Conservation (phyloP, 129 eudicot species). For the Cynara cardunculus region DNA sequence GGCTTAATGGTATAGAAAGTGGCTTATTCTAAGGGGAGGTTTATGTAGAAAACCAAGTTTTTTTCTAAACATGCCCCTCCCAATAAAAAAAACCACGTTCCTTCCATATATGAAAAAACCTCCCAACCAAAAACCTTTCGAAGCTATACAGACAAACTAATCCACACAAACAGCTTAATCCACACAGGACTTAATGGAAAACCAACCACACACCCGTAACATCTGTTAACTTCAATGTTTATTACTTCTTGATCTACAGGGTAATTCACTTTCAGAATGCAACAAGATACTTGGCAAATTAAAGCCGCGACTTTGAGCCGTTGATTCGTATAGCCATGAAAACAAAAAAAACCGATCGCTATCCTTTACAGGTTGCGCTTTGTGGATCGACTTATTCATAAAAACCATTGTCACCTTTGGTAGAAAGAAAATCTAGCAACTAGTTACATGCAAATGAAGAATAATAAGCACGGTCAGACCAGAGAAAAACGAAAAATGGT, state of each 20-base stretch:
- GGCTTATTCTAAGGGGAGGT: too few species aligned
- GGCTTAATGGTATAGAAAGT: too few species aligned
- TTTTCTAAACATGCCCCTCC: too few species aligned
- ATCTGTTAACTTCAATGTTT: too few species aligned
- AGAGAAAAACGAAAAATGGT: neutral
- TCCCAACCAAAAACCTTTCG: too few species aligned
- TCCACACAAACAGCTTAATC: too few species aligned
- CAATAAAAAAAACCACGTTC: too few species aligned
- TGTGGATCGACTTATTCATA: slow-evolving; percentile 27
- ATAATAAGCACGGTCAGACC: neutral
- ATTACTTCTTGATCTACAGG: neutral
- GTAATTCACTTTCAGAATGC: neutral
- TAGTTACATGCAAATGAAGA: slow-evolving; percentile 3
- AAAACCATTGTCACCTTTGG: neutral
- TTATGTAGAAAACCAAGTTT: too few species aligned
- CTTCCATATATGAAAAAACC: too few species aligned
- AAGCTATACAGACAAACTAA: too few species aligned
- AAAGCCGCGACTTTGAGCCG: neutral
- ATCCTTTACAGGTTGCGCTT: slow-evolving; percentile 23
- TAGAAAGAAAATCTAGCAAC: slow-evolving; percentile 8
- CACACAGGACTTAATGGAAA: too few species aligned
- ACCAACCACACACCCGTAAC: too few species aligned
- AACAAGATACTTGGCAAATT: neutral
- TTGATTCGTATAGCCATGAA: slow-evolving; percentile 10
- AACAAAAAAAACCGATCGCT: slow-evolving; percentile 2